Evolutionary conservation across 495 filamentous ascomycete genomes (phyloP).

Genomic region (Trichodelitschia bisporula): DNA sequence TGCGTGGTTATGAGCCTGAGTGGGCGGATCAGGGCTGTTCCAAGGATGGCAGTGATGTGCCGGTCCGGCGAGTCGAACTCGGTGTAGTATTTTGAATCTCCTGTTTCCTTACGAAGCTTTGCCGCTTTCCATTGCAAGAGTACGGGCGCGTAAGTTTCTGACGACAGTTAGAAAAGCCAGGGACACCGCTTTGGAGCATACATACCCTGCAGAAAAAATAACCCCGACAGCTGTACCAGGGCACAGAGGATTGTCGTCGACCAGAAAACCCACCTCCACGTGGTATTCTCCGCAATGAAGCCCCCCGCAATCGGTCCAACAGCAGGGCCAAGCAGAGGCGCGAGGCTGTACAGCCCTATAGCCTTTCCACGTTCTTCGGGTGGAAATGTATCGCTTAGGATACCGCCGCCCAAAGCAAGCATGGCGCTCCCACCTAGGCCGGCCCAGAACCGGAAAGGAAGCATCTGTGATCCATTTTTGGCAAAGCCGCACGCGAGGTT

Average conservation of each 20-base stretch:
- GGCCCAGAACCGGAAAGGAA: constrained; percentile 18
- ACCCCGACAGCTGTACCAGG: constrained; percentile 32
- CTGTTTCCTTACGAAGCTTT: constrained; percentile 32
- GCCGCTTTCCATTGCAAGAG: constrained; percentile 16
- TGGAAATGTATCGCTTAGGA: constrained; percentile 15
- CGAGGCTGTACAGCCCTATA: constrained; percentile 16
- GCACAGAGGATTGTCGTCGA: constrained; percentile 31
- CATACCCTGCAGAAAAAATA: constrained; percentile 39
- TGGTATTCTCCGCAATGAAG: constrained; percentile 39
- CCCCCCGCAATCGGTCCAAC: constrained; percentile 19
- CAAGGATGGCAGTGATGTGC: constrained; percentile 10
- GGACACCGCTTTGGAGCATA: too few relatives aligned
- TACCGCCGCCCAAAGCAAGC: constrained; percentile 17
- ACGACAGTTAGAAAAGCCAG: too few relatives aligned
- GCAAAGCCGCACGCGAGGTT: constrained; percentile 19
- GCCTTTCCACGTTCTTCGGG: constrained; percentile 17
- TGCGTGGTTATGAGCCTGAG: constrained; percentile 25
- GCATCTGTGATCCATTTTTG: constrained; percentile 12
- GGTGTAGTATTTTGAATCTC: constrained; percentile 34
- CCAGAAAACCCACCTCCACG: constrained; percentile 19
- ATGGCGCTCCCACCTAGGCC: constrained; percentile 18
- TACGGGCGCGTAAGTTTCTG: constrained; percentile 44
- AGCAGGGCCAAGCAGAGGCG: constrained; percentile 18
- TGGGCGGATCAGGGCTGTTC: constrained; percentile 16
- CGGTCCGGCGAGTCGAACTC: constrained; percentile 28